Base-by-base conservation (phyloP, 2,329 filamentous ascomycete species). In the Leptosphaerulina australis region DNA sequence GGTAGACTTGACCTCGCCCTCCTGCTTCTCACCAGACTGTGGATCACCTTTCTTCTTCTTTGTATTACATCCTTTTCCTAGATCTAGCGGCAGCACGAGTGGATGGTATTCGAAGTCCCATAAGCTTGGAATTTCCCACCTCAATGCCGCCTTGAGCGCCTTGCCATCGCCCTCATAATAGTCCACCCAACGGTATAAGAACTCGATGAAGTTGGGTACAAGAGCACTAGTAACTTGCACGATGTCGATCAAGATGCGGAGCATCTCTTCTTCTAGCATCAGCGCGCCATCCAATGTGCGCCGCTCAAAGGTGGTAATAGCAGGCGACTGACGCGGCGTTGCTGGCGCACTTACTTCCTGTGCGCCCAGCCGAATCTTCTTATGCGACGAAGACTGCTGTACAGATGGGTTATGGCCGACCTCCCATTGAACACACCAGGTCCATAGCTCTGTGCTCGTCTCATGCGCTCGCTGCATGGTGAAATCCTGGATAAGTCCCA, bases 81-180 rank as follows among this genome's bases (percentile, higher is more conserved):
- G 12, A 2, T 57, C 54, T 14, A 14, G 44, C 5, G 59, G 53
- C 11, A 69, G 34, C 7, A 58, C 15, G 20, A 63, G 45, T 12
- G 69, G 68, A 24, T 69, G 68, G 14, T 60, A 59, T 20, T 71
- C 68, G 40, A 71, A 72, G 28, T 68, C 62, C 66, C 65, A 70
- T 26, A 72, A 41, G 36, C 64, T 70, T 8, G 68, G 69, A 18
- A 72, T 71, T 44, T 72, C 69, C 39, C 53, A 55, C 9, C 56
- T 49, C 22, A 70, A 33, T n/a, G 68, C 69, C 26, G 66, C 65
- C 36, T 66, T 62, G 36, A 71, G 43, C 14, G 68, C 69, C 21
- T 49, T 64, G 2, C 68, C 69, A 45, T 68, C 64, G 17, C 67
- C 66, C 24, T 66, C 59, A 30, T 64, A 63, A 34, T 55, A 68